A percentile compares a stretch with the other conserved stretches of the same genome.
phyloP scores from a whole-genome alignment of 805 yeast species.

The Yarrowia sp. region DNA sequence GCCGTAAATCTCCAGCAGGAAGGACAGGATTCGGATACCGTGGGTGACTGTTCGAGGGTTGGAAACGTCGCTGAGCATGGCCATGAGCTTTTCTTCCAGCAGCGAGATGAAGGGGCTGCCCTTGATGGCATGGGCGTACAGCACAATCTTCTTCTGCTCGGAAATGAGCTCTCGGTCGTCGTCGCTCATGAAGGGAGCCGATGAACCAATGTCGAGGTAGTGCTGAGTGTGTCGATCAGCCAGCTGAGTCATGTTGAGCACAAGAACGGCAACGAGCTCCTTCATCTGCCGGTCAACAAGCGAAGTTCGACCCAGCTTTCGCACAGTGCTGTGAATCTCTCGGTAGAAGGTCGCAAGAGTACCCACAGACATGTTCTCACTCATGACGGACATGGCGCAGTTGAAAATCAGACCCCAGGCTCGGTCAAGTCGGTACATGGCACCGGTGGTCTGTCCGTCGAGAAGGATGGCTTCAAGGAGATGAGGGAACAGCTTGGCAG shows the following conservation, averaged over 20 bases:
- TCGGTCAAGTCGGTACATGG: constrained; percentile 32
- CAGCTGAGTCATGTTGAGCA: constrained; percentile 27
- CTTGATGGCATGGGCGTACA: constrained; percentile 31
- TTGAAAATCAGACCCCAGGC: constrained; percentile 34
- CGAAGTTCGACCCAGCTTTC: constrained; percentile 27
- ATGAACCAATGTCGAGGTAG: constrained; percentile 4
- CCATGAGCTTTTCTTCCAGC: constrained; percentile 89
- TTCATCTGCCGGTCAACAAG: constrained; percentile 29
- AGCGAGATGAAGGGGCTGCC: constrained; percentile 82
- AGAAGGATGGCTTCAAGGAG: constrained; percentile 66
- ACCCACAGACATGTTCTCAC: constrained; percentile 33
- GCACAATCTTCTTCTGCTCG: constrained; percentile 88
- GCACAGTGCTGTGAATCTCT: constrained; percentile 26
- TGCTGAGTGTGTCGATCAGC: constrained; percentile 27
- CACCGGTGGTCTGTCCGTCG: constrained; percentile 46
- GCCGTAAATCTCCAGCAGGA: constrained; percentile 24
- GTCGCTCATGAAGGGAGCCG: constrained; percentile 50
- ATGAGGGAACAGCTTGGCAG: constrained; percentile 83
- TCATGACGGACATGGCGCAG: constrained; percentile 28
- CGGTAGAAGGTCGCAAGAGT: constrained; percentile 29
- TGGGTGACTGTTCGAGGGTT: constrained; percentile 88
- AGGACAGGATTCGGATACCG: constrained; percentile 53
- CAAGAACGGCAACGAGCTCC: constrained; percentile 17
- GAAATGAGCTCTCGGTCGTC: constrained; percentile 96
- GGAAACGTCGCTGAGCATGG: constrained; percentile 60